Percentiles rank a stretch among this genome's conserved stretches.
These are phyloP conservation scores for Triticum turgidum DNA, from an alignment of 176 grass and related monocot genomes.

Conservation along the genomic window DNA sequence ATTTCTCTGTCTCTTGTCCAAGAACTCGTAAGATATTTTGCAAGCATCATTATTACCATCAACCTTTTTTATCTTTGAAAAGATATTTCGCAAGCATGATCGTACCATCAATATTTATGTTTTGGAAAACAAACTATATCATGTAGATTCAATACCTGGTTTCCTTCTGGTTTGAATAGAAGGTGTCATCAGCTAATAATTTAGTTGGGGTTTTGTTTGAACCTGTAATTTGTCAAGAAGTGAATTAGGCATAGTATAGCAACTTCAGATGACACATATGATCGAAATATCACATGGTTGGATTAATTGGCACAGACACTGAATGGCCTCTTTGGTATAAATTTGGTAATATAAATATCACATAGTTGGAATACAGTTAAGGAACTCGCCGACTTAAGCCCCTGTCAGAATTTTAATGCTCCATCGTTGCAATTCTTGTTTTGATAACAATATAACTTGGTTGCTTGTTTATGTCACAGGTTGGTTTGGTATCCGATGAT, in stretches of 20 bases:
- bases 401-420: conserved; percentile 8
- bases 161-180: conserved; percentile 14
- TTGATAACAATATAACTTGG: neutral
- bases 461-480: conserved; percentile 48
- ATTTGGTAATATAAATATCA: conserved; percentile 10
- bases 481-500: conserved; percentile 86
- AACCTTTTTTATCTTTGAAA: neutral
- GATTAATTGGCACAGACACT: neutral
- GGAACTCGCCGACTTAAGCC: neutral
- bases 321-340: neutral
- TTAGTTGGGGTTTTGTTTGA: neutral
- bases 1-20: conserved; percentile 88
- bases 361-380: neutral
- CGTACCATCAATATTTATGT: neutral
- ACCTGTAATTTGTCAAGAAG: conserved; percentile 2
- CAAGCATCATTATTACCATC: neutral
- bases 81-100: neutral
- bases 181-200: conserved; percentile 10
- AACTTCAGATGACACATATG: neutral
- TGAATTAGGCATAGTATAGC: conserved; percentile 2
- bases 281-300: neutral
- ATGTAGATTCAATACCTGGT: neutral
- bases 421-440: neutral
- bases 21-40: conserved; percentile 84
- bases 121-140: neutral